Base-by-base conservation (phyloP, 345 rosid species). In the Acer yangbiense region DNA sequence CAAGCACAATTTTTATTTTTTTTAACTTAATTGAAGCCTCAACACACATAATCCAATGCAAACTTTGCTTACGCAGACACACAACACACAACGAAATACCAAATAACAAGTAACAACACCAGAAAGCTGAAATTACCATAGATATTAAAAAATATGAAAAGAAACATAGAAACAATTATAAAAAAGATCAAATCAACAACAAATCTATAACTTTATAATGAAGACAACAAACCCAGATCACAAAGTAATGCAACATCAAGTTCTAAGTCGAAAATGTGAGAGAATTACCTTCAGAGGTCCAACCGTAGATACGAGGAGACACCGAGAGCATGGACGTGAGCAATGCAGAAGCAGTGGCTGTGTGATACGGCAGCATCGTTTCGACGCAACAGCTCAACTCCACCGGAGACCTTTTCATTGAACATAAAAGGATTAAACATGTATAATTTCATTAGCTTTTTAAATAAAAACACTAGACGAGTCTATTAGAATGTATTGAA, bases 301-400 rank as follows among this genome's bases (percentile, higher is more conserved):
- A 93, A 48, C 87, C 77, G 68, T 77, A 83, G 82, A 87, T 77
- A 63, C 87, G 84, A 55, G 81, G 82, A 76, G 98, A 90, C 39
- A 82, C 89, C 10, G 97, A 87, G 11, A 93, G 91, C 98, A 86
- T 91, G 25, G 97, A 93, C 85, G 87, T 93, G 69, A 95, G 92
- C 86, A 95, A 85, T 7, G 98, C 92, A 1, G 97, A 89, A 58
- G 98, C 94, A 35, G 94, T 95, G 64, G 90, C 98, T 7, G 95
- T 87, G 84, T 95, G 97, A 80, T 89, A 89, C 68, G 98, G 98
- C 76, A 91, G 75, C 92, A 93, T 78, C 21, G 98, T 85, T 80
- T 91, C 97, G 20, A 89, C 86, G 74, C 96, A 89, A 83, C 86
- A 88, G 86, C 98, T 90, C 88, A 91, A 41, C 85, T 87, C 92